These are phyloP conservation scores for Spathaspora arborariae DNA, from an alignment of 805 yeast species.

Conservation along the genomic window DNA sequence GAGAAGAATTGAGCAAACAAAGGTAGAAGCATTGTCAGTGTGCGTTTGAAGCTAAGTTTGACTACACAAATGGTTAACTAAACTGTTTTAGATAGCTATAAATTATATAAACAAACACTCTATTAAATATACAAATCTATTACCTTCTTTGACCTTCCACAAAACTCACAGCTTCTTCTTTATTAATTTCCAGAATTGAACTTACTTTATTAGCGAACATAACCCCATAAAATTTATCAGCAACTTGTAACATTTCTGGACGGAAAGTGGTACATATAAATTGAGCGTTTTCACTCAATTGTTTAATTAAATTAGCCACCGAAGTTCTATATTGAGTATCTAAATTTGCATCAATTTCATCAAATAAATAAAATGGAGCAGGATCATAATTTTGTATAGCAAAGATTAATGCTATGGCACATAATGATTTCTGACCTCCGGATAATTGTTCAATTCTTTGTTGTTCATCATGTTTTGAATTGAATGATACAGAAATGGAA, in stretches of 20 bases:
- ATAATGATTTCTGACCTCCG: conserved; percentile 96
- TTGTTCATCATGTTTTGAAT: conserved; percentile 80
- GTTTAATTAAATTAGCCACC: conserved; percentile 72
- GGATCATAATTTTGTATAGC: conserved; percentile 96
- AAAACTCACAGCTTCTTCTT: conserved; percentile 75
- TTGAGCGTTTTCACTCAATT: conserved; percentile 68
- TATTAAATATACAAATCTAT: background rate
- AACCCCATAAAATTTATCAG: conserved; percentile 86
- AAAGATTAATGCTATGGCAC: conserved; percentile 89
- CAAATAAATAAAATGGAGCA: conserved; percentile 94
- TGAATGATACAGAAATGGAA: conserved; percentile 84
- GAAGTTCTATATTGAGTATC: conserved; percentile 89
- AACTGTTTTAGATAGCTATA: too few relatives aligned
- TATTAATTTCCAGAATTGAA: conserved; percentile 64
- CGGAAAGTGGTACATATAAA: conserved; percentile 96
- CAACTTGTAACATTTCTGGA: conserved; percentile 85
- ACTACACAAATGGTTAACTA: too few relatives aligned
- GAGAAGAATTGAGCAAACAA: too few relatives aligned
- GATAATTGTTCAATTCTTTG: conserved; percentile 85
- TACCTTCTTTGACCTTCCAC: conserved; percentile 59
- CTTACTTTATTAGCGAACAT: conserved; percentile 80
- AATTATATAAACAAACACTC: too few relatives aligned
- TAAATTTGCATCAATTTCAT: conserved; percentile 93
- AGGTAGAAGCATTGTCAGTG: too few relatives aligned
- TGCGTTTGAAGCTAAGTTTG: too few relatives aligned